These are phyloP conservation scores for Primulina tabacum DNA, from an alignment of 257 asterid species.

Conservation along the genomic window DNA sequence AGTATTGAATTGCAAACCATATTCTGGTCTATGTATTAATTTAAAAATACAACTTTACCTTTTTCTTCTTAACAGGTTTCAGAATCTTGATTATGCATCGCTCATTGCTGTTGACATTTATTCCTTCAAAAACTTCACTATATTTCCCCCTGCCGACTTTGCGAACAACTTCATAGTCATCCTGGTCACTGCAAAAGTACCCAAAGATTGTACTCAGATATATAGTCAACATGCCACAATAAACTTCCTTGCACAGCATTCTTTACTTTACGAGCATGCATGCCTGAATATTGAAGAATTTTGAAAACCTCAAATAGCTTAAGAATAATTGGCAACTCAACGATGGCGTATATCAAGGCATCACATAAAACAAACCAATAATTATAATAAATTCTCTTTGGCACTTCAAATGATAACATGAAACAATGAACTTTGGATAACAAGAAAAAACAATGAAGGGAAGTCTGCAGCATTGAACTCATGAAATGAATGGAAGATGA, in stretches of 20 bases:
- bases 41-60: slow-evolving; percentile 40
- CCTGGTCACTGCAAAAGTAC: slow-evolving; percentile 66
- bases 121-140: slow-evolving; percentile 95
- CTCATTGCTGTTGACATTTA: slow-evolving; percentile 78
- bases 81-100: slow-evolving; percentile 83
- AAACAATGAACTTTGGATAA: neutral
- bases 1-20: slow-evolving; percentile 13
- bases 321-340: neutral
- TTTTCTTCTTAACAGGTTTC: slow-evolving; percentile 96
- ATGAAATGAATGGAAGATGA: neutral
- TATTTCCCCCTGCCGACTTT: slow-evolving; percentile 97
- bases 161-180: slow-evolving; percentile 90
- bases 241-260: neutral
- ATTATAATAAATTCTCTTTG: neutral
- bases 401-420: neutral
- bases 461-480: neutral
- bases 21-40: neutral
- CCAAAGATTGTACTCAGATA: slow-evolving; percentile 17
- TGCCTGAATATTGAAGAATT: neutral
- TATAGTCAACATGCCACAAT: slow-evolving; percentile 7
- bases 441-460: neutral
- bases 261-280: slow-evolving; percentile 12
- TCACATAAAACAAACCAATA: neutral
- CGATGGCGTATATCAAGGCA: neutral
- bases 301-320: slow-evolving; percentile 15